Evolutionary conservation across 306 rosid genomes (phyloP), one percentile per base, ranked within the genome.

Genomic region (Trifolium subterraneum): DNA sequence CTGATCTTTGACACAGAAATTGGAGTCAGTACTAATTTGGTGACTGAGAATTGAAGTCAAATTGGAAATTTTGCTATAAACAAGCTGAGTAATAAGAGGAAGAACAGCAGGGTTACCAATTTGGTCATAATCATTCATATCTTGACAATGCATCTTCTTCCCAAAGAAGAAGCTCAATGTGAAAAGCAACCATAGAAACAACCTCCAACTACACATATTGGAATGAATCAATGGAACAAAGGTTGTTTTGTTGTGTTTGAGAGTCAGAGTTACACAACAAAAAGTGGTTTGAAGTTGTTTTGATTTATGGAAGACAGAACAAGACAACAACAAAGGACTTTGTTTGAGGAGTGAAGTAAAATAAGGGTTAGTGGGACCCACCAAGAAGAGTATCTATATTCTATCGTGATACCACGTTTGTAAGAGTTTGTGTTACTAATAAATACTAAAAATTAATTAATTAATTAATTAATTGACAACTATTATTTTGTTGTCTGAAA

Each of bases 1-100:
- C 99, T 86, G 80, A 66, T 94, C 85, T 73, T 86, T 90, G 42
- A 92, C 82, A 70, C 99, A 94, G 84, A 94, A 94, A 80, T 70
- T 87, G 65, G 91, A 87, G 20, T 74, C 81, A 11, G 44, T 58
- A 64, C 82, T 74, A 11, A 94, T 82, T 69, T 88, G 78, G 2
- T 79, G 70, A 58, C 84, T 89, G 67, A 94, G 72, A 70, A 82
- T 6, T 18, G 87, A 69, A 10, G 96, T 94, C 75, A 88, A 82
- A 83, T 94, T 91, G 71, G 93, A 87, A 54, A 94, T 72, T 15
- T 83, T 81, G 6, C 58, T 10, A 64, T 94, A 90, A 11, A 85
- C 89, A 55, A 86, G 74, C 78, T 84, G 88, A 11, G 95, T 88
- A 44, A 90, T 44, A 10, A 91, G 84, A 36, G 92, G 95, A 81